Evolutionary conservation across 2,329 filamentous ascomycete genomes (phyloP).

Genomic region (Magnaporthales sp.): DNA sequence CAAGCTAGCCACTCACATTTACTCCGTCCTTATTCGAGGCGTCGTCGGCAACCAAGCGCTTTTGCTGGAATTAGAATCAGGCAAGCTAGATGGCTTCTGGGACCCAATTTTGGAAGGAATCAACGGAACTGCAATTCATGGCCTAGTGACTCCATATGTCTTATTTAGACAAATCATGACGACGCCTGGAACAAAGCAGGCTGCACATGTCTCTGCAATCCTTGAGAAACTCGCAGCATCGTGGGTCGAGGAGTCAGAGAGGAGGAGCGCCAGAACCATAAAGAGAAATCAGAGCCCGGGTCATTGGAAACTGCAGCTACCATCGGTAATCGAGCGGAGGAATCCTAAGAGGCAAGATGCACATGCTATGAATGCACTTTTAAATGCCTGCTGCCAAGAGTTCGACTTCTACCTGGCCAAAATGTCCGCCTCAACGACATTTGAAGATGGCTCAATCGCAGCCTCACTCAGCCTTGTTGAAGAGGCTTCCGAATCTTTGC

Average conservation of each 20-base stretch:
- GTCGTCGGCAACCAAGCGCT: neutral
- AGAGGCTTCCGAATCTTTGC: neutral
- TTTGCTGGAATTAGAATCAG: neutral
- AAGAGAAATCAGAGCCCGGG: neutral
- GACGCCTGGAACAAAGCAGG: neutral
- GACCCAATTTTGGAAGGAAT: neutral
- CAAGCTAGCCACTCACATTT: neutral
- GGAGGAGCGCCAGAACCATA: neutral
- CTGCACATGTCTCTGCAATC: neutral
- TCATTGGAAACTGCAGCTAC: neutral
- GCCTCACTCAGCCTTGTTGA: neutral
- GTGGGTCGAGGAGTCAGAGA: neutral
- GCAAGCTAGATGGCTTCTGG: neutral
- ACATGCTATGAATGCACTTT: neutral
- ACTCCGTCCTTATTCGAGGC: neutral
- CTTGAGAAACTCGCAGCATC: neutral
- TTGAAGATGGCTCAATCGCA: neutral
- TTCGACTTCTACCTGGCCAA: neutral
- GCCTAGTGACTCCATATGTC: neutral
- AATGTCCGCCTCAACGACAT: neutral
- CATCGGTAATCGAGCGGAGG: neutral
- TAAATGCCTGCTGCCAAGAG: neutral
- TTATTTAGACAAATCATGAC: neutral
- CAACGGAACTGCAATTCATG: neutral
- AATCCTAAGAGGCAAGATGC: neutral